These are phyloP conservation scores for Quercus rubra DNA, from an alignment of 306 rosid genomes.

Conservation along the genomic window DNA sequence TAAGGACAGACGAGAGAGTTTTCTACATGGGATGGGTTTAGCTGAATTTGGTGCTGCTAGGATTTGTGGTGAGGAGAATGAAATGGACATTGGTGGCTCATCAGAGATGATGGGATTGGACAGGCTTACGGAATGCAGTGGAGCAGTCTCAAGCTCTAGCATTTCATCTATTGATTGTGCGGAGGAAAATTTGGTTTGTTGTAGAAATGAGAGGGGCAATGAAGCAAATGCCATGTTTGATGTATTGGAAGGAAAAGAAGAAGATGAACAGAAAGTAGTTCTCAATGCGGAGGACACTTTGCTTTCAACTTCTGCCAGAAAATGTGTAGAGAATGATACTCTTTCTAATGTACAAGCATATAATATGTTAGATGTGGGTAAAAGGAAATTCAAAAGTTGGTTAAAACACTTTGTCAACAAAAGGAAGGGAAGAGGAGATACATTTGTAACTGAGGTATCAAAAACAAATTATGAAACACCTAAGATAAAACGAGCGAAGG, in stretches of 20 bases:
- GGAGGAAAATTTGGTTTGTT: conserved; percentile 18
- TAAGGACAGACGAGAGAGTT: conserved; percentile 53
- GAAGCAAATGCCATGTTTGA: conserved; percentile 19
- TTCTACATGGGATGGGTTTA: conserved; percentile 60
- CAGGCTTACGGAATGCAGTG: conserved; percentile 45
- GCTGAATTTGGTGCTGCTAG: conserved; percentile 31
- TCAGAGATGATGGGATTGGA: conserved; percentile 31
- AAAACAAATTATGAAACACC: conserved; percentile 17
- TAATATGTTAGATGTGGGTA: conserved; percentile 20
- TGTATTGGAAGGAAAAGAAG: conserved; percentile 3
- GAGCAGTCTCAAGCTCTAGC: conserved; percentile 34
- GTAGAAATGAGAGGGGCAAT: conserved; percentile 7
- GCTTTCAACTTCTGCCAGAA: conserved; percentile 15
- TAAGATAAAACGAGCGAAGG: conserved; percentile 36
- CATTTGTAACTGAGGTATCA: conserved; percentile 12
- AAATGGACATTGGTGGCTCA: conserved; percentile 17
- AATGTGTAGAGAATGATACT: conserved; percentile 18
- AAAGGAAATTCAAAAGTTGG: conserved; percentile 47
- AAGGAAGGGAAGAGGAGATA: conserved; percentile 18
- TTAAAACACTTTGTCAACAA: conserved; percentile 47
- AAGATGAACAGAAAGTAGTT: conserved; percentile 20
- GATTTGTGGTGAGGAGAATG: conserved; percentile 20
- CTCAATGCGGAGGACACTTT: conserved; percentile 10
- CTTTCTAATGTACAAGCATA: conserved; percentile 31
- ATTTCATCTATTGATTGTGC: background rate